Percentiles rank a stretch among this genome's conserved stretches.
phyloP scores from a whole-genome alignment of 495 filamentous ascomycete genomes.

The Aspergillus indologenus region DNA sequence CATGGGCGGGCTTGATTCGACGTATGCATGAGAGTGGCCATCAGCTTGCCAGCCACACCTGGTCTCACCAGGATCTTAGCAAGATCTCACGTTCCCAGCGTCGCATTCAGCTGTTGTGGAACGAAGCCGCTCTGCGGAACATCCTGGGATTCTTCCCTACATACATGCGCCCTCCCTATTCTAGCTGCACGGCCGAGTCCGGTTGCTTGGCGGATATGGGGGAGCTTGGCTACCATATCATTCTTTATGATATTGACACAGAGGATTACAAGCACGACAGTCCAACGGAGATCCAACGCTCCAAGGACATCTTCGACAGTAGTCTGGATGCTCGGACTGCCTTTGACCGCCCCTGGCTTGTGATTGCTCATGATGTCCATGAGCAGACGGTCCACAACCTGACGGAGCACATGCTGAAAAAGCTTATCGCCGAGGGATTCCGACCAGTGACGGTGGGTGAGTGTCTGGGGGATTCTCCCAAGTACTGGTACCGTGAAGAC shows the following conservation, averaged over 20 bases:
- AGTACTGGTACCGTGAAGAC: conserved; percentile 66
- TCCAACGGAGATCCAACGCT: conserved; percentile 58
- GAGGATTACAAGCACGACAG: conserved; percentile 68
- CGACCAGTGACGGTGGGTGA: conserved; percentile 70
- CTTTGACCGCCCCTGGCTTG: conserved; percentile 54
- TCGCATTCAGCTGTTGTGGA: conserved; percentile 67
- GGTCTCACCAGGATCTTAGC: conserved; percentile 74
- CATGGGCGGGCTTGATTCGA: conserved; percentile 60
- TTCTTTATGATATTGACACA: conserved; percentile 77
- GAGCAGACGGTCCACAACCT: conserved; percentile 73
- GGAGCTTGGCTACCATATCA: conserved; percentile 69
- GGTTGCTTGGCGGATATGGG: conserved; percentile 60
- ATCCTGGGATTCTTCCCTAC: conserved; percentile 79
- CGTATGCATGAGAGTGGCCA: conserved; percentile 71
- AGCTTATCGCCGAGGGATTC: conserved; percentile 55
- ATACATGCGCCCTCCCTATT: conserved; percentile 84
- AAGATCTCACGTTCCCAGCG: conserved; percentile 54
- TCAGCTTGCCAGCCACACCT: conserved; percentile 81
- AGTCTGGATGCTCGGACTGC: conserved; percentile 39
- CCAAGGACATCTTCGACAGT: conserved; percentile 69
- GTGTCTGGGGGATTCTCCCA: conserved; percentile 66
- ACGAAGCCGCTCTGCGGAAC: conserved; percentile 75
- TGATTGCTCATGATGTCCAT: conserved; percentile 79
- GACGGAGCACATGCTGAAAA: conserved; percentile 68
- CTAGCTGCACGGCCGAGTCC: conserved; percentile 57